Conservation (phyloP, 2,329 filamentous ascomycete species). For the Annulohypoxylon truncatum region DNA sequence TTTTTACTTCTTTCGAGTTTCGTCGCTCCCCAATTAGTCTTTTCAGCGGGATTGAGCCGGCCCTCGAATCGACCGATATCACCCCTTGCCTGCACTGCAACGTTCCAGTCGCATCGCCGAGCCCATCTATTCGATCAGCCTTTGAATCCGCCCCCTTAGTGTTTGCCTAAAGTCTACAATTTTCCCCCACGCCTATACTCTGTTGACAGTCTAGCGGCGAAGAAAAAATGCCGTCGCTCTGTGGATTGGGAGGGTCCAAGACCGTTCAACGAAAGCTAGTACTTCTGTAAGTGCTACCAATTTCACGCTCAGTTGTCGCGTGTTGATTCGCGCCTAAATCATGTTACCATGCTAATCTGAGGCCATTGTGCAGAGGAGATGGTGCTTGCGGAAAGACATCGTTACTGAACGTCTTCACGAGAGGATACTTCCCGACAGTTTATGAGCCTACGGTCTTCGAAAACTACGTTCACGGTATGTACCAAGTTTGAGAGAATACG, state of each 20-base stretch:
- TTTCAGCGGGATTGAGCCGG: slow-evolving; percentile 26
- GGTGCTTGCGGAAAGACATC: slow-evolving; percentile 98
- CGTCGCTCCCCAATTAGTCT: neutral
- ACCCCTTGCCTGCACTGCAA: slow-evolving; percentile 29
- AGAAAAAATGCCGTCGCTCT: slow-evolving; percentile 60
- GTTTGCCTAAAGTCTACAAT: slow-evolving; percentile 12
- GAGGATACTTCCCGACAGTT: slow-evolving; percentile 98
- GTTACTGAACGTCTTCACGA: slow-evolving; percentile 95
- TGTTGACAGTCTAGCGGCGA: slow-evolving; percentile 12
- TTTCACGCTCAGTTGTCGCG: slow-evolving; percentile 17
- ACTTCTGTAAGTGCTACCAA: slow-evolving; percentile 74
- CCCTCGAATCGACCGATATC: slow-evolving; percentile 22
- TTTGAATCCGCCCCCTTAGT: slow-evolving; percentile 27
- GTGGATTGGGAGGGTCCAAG: slow-evolving; percentile 74
- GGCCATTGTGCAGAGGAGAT: slow-evolving; percentile 75
- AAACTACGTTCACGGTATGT: slow-evolving; percentile 95
- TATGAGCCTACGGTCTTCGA: slow-evolving; percentile 99
- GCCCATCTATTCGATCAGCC: slow-evolving; percentile 23
- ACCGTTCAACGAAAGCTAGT: slow-evolving; percentile 97
- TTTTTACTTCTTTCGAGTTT: neutral
- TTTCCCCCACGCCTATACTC: neutral
- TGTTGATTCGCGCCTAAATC: slow-evolving; percentile 21
- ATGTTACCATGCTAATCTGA: slow-evolving; percentile 27
- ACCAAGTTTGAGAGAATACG: neutral
- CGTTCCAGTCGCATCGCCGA: slow-evolving; percentile 36